These are phyloP conservation scores for Paramecium sonneborni DNA, from an alignment of 73 alveolate genomes.

Conservation along the genomic window DNA sequence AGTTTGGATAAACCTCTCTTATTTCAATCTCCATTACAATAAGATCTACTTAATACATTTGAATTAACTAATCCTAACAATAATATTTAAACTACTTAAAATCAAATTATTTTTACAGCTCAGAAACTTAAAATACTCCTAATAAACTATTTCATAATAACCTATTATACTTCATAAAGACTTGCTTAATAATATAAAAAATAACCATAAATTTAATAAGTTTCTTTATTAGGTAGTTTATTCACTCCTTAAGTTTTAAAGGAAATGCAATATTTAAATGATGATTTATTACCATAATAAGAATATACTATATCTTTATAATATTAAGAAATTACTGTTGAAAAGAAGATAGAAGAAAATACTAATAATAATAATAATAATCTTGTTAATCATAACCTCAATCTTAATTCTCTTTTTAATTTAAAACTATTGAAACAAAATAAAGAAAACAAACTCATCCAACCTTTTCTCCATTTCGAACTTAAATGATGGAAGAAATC, in stretches of 20 bases:
- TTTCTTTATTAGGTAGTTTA: slow-evolving; percentile 2
- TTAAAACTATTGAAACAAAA: background rate
- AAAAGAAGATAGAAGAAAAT: background rate
- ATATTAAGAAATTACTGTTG: slow-evolving; percentile 1
- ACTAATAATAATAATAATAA: background rate
- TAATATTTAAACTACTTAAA: background rate
- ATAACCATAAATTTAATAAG: background rate
- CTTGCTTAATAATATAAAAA: background rate
- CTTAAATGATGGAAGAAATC: slow-evolving; percentile 13
- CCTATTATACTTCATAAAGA: background rate
- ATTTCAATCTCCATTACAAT: background rate
- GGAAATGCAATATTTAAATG: slow-evolving; percentile 17
- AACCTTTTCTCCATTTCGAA: background rate
- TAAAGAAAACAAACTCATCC: background rate
- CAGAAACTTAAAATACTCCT: background rate
- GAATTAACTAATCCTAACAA: background rate
- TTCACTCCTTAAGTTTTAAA: background rate
- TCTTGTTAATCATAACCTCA: background rate
- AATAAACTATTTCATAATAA: background rate
- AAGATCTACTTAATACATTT: background rate
- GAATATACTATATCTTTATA: background rate
- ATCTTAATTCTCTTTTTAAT: background rate
- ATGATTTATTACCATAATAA: background rate
- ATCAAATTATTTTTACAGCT: background rate
- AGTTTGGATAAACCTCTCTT: background rate